Evolutionary conservation across 2,329 filamentous ascomycete species (phyloP), one percentile per base, ranked within the genome.

Genomic region (Alternaria consortialis): DNA sequence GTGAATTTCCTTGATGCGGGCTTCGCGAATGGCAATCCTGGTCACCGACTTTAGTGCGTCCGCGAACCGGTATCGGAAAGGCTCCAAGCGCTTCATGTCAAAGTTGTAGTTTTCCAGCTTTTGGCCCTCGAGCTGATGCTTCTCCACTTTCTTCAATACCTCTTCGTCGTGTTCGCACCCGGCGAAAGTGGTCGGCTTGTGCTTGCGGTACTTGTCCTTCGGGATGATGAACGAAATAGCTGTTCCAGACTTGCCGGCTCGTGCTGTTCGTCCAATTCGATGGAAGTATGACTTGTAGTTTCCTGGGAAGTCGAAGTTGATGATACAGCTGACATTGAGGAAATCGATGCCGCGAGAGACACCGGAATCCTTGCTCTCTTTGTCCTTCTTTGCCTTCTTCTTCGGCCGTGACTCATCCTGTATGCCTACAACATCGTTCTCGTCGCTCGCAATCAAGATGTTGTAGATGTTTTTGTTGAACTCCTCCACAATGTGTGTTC

Each of bases 381-480:
- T 82, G 17, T 67, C 63, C 15, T 85, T 84, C 76, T 89, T 88
- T 60, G 87, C 87, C 76, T 89, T 91, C 73, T 74, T 72, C 68
- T 77, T 72, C 34, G 77, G 74, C 27, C 78, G 74, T n/a, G 83
- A 79, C 47, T 78, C 81, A 6, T 76, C 74, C 32, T 71, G 71
- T 20, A 88, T 85, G 12, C 91, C 93, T 11, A 97, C 79, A 11
- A 96, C 87, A 74, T 97, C 93, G 66, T 91, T 90, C 76, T 97
- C 94, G 71, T 99, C 95, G 0, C 93, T 94, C 1, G 95, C 95
- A 71, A 99, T 97, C 68, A 99, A 94, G 64, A 98, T 97, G 72
- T 99, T 94, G 84, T 99, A 99, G 7, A 98, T 89, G 54, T 92
- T 92, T 80, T 92, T 91, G 82, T 98, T 99, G 81, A 99, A 99